These are phyloP conservation scores for Pyrenopolyporus hunteri DNA, from an alignment of 495 filamentous ascomycete species.

Conservation along the genomic window DNA sequence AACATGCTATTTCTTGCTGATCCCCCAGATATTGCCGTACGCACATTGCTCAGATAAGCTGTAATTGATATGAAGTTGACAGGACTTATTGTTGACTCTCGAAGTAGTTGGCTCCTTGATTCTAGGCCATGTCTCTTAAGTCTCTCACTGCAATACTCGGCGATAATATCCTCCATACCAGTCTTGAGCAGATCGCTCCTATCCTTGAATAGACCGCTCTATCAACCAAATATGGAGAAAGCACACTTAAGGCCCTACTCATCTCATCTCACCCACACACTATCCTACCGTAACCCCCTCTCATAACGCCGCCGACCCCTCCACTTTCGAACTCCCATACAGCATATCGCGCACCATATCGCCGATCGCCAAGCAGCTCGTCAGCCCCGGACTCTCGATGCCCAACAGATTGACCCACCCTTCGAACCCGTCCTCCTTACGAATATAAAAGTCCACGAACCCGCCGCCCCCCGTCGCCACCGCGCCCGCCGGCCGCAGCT, in stretches of 20 bases:
- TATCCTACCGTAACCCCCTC: background rate
- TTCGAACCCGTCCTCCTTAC: conserved; percentile 76
- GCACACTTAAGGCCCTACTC: no score
- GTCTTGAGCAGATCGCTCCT: no score
- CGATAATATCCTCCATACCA: no score
- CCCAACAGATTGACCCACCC: conserved; percentile 94
- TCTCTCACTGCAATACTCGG: no score
- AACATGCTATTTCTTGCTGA: background rate
- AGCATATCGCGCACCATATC: conserved; percentile 79
- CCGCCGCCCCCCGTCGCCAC: conserved; percentile 61
- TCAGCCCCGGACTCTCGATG: conserved; percentile 95
- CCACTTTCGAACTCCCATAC: conserved; percentile 54
- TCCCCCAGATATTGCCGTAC: background rate
- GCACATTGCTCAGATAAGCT: background rate
- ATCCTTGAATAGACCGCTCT: no score
- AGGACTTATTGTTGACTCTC: no score
- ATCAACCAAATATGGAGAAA: no score
- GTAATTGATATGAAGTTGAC: background rate
- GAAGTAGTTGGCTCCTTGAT: background rate
- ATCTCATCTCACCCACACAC: background rate
- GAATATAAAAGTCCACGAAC: conserved; percentile 86
- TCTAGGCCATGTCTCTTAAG: no score
- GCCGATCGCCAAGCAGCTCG: conserved; percentile 85
- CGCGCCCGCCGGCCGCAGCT: conserved; percentile 67
- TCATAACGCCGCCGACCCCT: conserved; percentile 6